A percentile compares a stretch with the other conserved stretches of the same genome.
These are phyloP conservation scores for Trichosporon sp. DNA, from an alignment of 1,284 basidiomycete genomes.

Conservation along the genomic window DNA sequence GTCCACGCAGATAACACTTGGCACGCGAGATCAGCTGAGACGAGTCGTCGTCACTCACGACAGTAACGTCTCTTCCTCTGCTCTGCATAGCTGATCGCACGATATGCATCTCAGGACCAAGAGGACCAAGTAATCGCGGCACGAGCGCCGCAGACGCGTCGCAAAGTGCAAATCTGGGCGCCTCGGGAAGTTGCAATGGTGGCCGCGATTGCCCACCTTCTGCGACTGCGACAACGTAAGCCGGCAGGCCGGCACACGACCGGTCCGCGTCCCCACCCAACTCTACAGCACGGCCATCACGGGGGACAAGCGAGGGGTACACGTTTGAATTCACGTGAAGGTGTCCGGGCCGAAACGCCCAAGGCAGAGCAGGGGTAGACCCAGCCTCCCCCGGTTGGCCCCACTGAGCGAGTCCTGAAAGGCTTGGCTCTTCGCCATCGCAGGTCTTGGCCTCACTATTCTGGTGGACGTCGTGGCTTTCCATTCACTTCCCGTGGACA, in stretches of 20 bases:
- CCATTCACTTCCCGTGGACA: neutral
- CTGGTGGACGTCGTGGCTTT: neutral
- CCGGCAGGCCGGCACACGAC: neutral
- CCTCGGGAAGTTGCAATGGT: neutral
- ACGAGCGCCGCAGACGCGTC: neutral
- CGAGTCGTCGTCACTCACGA: neutral
- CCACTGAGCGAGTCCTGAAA: neutral
- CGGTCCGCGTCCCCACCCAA: neutral
- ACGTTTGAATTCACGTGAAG: constrained; percentile 4
- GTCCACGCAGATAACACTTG: neutral
- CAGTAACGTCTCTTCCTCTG: neutral
- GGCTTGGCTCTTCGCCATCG: neutral
- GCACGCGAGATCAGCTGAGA: neutral
- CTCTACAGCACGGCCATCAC: neutral
- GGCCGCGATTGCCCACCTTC: neutral
- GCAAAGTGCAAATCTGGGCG: neutral
- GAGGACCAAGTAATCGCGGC: neutral
- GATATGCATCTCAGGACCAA: neutral
- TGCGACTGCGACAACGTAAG: neutral
- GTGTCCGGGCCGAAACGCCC: neutral
- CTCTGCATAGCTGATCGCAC: neutral
- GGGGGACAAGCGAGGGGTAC: neutral
- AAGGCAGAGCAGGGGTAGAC: neutral
- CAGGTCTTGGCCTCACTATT: neutral
- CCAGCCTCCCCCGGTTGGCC: neutral